A percentile compares a stretch with the other conserved stretches of the same genome.
Evolutionary conservation across 1,139 yeast genomes (phyloP).

Genomic region (Kurtzmaniella quercitrusa): DNA sequence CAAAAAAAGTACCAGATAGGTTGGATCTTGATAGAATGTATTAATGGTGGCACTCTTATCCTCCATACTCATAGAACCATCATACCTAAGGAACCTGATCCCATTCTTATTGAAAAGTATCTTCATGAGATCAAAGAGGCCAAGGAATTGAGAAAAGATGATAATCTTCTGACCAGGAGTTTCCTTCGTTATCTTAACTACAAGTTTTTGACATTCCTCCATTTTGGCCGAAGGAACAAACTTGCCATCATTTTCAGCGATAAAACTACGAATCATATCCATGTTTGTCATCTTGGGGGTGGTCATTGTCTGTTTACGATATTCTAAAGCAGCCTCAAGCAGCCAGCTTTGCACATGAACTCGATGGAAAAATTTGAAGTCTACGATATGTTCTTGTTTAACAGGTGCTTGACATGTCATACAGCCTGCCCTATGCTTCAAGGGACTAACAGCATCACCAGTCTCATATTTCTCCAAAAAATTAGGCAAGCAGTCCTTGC

Average conservation of each 20-base stretch:
- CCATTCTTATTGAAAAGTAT: constrained; percentile 47
- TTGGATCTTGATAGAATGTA: constrained; percentile 55
- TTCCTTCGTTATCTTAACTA: constrained; percentile 36
- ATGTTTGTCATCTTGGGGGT: constrained; percentile 37
- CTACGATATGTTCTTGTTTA: constrained; percentile 40
- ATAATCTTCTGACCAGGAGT: constrained; percentile 61
- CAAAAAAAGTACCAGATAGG: constrained; percentile 54
- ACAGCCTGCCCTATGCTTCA: constrained; percentile 47
- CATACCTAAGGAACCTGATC: constrained; percentile 60
- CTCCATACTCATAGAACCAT: constrained; percentile 73
- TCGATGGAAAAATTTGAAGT: constrained; percentile 50
- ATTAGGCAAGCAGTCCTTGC: constrained; percentile 55
- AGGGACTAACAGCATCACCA: constrained; percentile 29
- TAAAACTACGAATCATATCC: constrained; percentile 22
- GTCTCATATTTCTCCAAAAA: constrained; percentile 42
- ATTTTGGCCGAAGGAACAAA: constrained; percentile 54
- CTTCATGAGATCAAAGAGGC: constrained; percentile 67
- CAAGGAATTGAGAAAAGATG: constrained; percentile 81
- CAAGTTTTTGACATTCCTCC: constrained; percentile 41
- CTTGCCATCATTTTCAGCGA: constrained; percentile 23
- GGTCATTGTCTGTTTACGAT: constrained; percentile 66
- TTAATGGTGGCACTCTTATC: constrained; percentile 60
- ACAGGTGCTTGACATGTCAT: constrained; percentile 41
- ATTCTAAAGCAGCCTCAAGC: constrained; percentile 24
- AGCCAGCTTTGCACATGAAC: constrained; percentile 20